Conservation (phyloP, 306 rosid species). For the Cucurbita moschata region DNA sequence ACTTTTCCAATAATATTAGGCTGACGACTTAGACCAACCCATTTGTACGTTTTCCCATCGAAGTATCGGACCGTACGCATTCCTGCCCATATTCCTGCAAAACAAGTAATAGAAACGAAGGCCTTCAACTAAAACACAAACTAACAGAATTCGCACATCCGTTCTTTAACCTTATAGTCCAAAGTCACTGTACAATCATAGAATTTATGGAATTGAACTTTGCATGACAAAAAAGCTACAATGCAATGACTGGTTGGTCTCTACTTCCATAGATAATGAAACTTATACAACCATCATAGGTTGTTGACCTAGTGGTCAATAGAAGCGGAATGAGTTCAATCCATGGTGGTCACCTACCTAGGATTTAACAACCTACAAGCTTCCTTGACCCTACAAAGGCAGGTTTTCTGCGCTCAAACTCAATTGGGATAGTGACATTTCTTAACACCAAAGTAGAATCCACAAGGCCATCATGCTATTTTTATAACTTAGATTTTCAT, state of each 20-base stretch:
- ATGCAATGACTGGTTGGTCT: background rate
- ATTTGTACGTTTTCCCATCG: conserved; percentile 94
- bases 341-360: too few relatives aligned
- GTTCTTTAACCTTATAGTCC: background rate
- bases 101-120: background rate
- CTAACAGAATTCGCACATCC: background rate
- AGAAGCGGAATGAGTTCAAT: too few relatives aligned
- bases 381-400: too few relatives aligned
- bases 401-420: too few relatives aligned
- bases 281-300: background rate
- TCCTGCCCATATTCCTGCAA: conserved; percentile 98
- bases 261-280: background rate
- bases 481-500: background rate
- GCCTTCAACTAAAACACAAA: background rate
- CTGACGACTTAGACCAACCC: conserved; percentile 97
- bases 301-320: too few relatives aligned
- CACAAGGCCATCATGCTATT: too few relatives aligned
- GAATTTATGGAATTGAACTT: background rate
- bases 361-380: too few relatives aligned
- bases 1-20: conserved; percentile 88
- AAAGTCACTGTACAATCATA: background rate
- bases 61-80: conserved; percentile 91
- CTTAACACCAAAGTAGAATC: background rate
- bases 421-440: background rate
- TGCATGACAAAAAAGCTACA: background rate